Conservation (phyloP, 1,284 basidiomycete genomes). For the Wolfiporia cocos region DNA sequence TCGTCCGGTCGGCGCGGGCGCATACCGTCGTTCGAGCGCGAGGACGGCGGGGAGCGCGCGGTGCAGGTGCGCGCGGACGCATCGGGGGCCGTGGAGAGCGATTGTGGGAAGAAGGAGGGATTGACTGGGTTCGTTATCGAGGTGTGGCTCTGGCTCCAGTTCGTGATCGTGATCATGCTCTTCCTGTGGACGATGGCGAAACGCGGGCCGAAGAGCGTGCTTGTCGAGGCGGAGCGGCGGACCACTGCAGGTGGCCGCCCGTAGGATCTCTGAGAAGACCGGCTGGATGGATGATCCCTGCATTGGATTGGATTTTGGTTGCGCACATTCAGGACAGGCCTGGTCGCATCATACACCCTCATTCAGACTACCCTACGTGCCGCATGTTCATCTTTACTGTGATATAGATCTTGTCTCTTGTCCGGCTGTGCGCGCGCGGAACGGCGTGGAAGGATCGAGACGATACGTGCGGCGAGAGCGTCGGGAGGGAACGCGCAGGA, state of each 20-base stretch:
- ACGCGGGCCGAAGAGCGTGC: slow-evolving; percentile 62
- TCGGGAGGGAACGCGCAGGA: too few species aligned
- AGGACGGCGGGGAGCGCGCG: slow-evolving; percentile 5
- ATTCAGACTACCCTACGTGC: too few species aligned
- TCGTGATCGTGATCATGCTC: slow-evolving; percentile 61
- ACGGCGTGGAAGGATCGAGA: too few species aligned
- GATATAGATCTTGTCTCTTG: too few species aligned
- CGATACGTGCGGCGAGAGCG: too few species aligned
- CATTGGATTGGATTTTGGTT: too few species aligned
- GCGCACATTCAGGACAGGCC: too few species aligned
- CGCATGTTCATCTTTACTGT: too few species aligned
- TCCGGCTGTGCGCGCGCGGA: too few species aligned
- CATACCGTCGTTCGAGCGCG: background rate
- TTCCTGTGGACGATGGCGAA: slow-evolving; percentile 76
- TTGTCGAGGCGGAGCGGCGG: slow-evolving; percentile 41
- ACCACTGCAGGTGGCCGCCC: background rate
- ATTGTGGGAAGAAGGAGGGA: slow-evolving; percentile 26
- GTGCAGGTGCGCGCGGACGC: slow-evolving; percentile 11
- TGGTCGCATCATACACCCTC: too few species aligned
- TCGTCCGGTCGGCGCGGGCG: background rate
- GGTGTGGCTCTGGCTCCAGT: slow-evolving; percentile 78
- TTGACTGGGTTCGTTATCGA: slow-evolving; percentile 52
- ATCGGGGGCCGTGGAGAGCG: slow-evolving; percentile 9
- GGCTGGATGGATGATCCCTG: too few species aligned
- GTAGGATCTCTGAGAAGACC: too few species aligned